phyloP scores from a whole-genome alignment of 257 asterid genomes.

The Solanum boliviense region DNA sequence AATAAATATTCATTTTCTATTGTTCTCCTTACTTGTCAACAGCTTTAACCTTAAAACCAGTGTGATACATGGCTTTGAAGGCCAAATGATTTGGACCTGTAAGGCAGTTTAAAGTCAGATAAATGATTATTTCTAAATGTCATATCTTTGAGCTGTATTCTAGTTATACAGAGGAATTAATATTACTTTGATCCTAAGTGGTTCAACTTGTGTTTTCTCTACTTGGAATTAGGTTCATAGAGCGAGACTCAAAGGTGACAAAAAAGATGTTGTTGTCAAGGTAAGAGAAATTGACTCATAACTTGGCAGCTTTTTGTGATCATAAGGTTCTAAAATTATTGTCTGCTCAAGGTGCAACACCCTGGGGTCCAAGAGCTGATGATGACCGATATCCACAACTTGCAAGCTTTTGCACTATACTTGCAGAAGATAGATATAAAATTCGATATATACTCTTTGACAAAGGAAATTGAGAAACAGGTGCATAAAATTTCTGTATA shows the following conservation, averaged over 20 bases:
- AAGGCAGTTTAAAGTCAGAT: background rate
- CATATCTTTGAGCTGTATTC: background rate
- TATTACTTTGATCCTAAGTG: background rate
- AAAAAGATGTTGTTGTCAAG: conserved; percentile 84
- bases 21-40: background rate
- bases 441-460: conserved; percentile 81
- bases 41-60: background rate
- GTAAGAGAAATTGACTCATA: conserved; percentile 23
- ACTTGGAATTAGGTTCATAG: conserved; percentile 57
- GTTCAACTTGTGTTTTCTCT: background rate
- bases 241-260: conserved; percentile 72
- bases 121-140: background rate
- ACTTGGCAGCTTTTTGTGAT: background rate
- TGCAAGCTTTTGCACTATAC: conserved; percentile 84
- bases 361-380: conserved; percentile 86
- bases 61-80: background rate
- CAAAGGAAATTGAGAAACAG: conserved; percentile 98
- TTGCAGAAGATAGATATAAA: conserved; percentile 93
- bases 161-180: background rate
- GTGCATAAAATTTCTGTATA: conserved; percentile 14
- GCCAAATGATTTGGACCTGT: background rate
- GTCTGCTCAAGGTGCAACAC: conserved; percentile 67
- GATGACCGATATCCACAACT: conserved; percentile 94
- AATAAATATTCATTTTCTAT: background rate
- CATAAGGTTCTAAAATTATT: background rate